Base-by-base conservation (phyloP, 345 rosid species). In the Limnanthes douglasii region DNA sequence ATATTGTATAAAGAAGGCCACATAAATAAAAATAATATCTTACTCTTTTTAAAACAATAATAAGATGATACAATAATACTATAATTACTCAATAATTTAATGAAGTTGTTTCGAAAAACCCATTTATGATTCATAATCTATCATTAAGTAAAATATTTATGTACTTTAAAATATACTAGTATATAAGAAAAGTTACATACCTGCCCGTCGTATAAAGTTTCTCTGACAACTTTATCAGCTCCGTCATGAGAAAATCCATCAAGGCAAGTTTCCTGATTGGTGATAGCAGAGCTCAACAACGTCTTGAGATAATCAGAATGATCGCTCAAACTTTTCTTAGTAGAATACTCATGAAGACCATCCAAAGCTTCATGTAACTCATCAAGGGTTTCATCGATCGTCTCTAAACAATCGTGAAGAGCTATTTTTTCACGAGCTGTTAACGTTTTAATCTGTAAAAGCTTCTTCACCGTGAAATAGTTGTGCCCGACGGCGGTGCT, bases 241-340 rank as follows among this genome's bases (percentile, higher is more conserved):
- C 20, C 47, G 0, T 72, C 83, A 27, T 83, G 69, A 4, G 95
- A 76, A 54, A 88, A 79, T 1, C 97, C 97, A n/a, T 88, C 95
- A 11, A 83, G 82, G 48, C 90, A 78, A 1, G 93, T 79, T 34
- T 66, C 95, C 15, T 69, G 93, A 59, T 88, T 88, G 15, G 97
- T 88, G 28, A 88, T 88, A 16, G 95, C 95, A 1, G 97, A 56
- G 39, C 97, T 83, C 50, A 83, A 25, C 6, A 88, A 24, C 5
- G 93, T 83, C 43, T 76, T 83, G 31, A 88, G 76, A 60, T 88
- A 86, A 18, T 70, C 81, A 0, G 97, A 83, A 5, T 82, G 95
- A 31, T 72, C 59, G 3, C 35, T 19, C 15, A 83, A 47, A n/a
- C 86, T 48, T 49, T 83, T 83, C 63, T 57, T 64, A 41, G 15